phyloP scores from a whole-genome alignment of 768 basidiomycete species.

The Rhizopogon roseolus region DNA sequence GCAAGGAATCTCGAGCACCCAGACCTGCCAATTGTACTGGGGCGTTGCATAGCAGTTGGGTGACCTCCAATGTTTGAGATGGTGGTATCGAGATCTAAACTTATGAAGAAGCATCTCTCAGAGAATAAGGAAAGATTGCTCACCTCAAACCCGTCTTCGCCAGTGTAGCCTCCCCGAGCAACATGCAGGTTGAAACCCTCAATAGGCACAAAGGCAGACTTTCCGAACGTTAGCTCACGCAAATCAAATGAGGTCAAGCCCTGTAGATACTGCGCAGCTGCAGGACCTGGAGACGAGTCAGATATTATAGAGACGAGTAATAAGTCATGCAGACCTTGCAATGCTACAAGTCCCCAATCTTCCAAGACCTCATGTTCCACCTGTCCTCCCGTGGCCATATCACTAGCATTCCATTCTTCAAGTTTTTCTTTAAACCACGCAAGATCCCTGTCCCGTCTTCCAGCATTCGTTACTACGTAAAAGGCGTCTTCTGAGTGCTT shows the following conservation, averaged over 20 bases:
- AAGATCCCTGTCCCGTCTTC: constrained; percentile 75
- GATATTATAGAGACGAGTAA: background rate
- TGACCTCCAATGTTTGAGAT: constrained; percentile 64
- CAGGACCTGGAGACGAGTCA: constrained; percentile 52
- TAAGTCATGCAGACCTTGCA: constrained; percentile 62
- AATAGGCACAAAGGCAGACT: constrained; percentile 74
- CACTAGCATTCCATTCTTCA: constrained; percentile 71
- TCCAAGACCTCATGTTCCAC: constrained; percentile 83
- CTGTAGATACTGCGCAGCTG: constrained; percentile 78
- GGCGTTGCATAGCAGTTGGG: constrained; percentile 53
- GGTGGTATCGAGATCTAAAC: constrained; percentile 85
- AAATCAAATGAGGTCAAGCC: constrained; percentile 72
- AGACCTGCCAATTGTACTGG: constrained; percentile 82
- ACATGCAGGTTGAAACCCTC: constrained; percentile 65
- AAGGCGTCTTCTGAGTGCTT: constrained; percentile 76
- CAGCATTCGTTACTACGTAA: constrained; percentile 97
- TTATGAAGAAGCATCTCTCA: constrained; percentile 1
- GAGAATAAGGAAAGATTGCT: constrained; percentile 10
- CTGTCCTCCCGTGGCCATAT: constrained; percentile 42
- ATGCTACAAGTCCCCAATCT: constrained; percentile 81
- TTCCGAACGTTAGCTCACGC: constrained; percentile 73
- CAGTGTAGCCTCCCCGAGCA: constrained; percentile 94
- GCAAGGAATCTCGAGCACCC: constrained; percentile 89
- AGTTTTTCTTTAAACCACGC: constrained; percentile 70
- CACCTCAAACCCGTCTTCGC: constrained; percentile 98